Percentiles rank a stretch among this genome's conserved stretches.
These are phyloP conservation scores for Nosema granulosis DNA, from an alignment of 371 early-diverging fungal species.

Conservation along the genomic window DNA sequence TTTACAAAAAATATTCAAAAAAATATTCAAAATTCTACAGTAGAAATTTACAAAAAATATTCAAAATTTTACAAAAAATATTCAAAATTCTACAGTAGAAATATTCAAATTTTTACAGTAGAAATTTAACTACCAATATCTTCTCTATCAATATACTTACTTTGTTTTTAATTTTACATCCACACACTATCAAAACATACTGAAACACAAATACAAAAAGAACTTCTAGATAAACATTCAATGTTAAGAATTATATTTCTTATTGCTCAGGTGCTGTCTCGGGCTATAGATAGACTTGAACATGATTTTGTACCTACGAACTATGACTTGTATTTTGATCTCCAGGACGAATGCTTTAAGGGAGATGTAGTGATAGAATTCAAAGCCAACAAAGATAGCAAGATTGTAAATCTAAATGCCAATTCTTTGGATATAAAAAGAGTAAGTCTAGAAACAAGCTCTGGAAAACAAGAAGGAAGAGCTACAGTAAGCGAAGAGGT, in stretches of 20 bases:
- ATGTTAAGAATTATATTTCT: neutral
- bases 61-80: too few relatives aligned
- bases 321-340: constrained; percentile 19
- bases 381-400: neutral
- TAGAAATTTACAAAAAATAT: too few relatives aligned
- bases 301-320: constrained; percentile 13
- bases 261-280: neutral
- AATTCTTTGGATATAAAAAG: neutral
- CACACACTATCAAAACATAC: too few relatives aligned
- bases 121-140: too few relatives aligned
- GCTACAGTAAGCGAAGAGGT: neutral
- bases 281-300: neutral
- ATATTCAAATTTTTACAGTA: too few relatives aligned
- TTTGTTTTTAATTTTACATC: too few relatives aligned
- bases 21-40: too few relatives aligned
- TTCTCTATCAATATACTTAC: too few relatives aligned
- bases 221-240: too few relatives aligned
- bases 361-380: neutral
- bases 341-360: constrained; percentile 14
- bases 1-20: constrained; percentile 5
- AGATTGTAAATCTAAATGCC: constrained; percentile 25
- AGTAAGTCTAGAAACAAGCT: neutral
- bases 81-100: too few relatives aligned
- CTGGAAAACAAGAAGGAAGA: neutral
- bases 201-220: too few relatives aligned